Conservation (phyloP, 495 filamentous ascomycete species). For the Xylaria nigripes region DNA sequence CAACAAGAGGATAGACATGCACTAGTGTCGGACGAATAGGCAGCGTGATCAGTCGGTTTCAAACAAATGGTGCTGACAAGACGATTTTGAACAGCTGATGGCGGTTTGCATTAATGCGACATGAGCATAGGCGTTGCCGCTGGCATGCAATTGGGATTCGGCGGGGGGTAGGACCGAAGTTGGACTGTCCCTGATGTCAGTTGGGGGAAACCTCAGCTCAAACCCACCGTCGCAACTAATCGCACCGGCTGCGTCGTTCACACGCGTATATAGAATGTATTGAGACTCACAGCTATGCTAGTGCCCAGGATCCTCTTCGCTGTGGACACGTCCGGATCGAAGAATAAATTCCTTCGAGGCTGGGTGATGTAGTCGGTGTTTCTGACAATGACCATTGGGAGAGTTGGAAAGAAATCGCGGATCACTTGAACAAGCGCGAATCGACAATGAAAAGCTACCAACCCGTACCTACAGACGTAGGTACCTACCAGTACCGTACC, state of each 20-base stretch:
- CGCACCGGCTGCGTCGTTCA: slow-evolving; percentile 2
- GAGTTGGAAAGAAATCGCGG: background rate
- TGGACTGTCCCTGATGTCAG: slow-evolving; percentile 26
- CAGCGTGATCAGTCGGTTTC: background rate
- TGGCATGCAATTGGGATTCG: background rate
- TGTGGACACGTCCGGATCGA: background rate
- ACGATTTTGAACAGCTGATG: background rate
- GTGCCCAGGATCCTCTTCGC: background rate
- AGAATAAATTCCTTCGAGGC: background rate
- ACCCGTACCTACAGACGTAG: too few species aligned
- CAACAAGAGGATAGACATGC: background rate
- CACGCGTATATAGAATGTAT: slow-evolving; percentile 1
- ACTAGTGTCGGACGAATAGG: background rate
- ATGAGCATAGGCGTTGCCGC: background rate
- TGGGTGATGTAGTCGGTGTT: background rate
- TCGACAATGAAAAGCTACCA: background rate
- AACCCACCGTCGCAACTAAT: slow-evolving; percentile 6
- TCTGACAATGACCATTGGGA: too few species aligned
- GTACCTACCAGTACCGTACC: too few species aligned
- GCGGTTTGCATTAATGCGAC: background rate
- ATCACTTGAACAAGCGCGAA: background rate
- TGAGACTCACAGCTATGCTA: background rate
- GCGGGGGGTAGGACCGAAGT: slow-evolving; percentile 2
- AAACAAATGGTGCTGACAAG: background rate
- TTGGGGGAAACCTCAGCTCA: slow-evolving; percentile 17